Percentiles rank a stretch among this genome's conserved stretches.
These are phyloP conservation scores for Euphrasia arctica DNA, from an alignment of 305 asterid genomes.

Conservation along the genomic window DNA sequence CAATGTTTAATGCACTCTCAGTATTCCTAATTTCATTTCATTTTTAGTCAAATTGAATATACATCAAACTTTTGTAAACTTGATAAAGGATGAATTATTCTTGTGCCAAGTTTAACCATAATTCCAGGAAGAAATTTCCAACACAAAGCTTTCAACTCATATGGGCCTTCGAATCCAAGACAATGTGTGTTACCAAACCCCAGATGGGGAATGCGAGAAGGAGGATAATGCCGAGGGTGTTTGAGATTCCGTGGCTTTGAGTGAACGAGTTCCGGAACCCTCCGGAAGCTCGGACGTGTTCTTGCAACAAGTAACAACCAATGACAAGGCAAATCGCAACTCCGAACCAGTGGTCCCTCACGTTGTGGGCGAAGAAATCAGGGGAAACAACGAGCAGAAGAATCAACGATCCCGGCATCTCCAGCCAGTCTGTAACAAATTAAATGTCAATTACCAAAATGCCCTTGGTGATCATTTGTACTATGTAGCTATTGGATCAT, in stretches of 20 bases:
- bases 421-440: conserved; percentile 62
- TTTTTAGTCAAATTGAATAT: no score
- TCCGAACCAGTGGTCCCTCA: conserved; percentile 66
- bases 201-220: conserved; percentile 75
- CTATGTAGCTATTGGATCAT: no score
- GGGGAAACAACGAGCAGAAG: conserved; percentile 89
- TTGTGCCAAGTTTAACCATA: no score
- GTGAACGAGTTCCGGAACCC: conserved; percentile 90
- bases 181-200: conserved; percentile 49
- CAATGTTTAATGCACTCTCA: not conserved
- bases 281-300: conserved; percentile 84
- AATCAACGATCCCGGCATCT: conserved; percentile 90
- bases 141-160: not conserved
- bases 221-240: conserved; percentile 76
- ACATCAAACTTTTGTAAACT: no score
- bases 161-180: conserved; percentile 11
- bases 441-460: no score
- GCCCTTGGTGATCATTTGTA: no score
- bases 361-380: conserved; percentile 48
- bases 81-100: no score
- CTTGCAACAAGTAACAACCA: conserved; percentile 86
- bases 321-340: conserved; percentile 54
- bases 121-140: no score
- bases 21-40: no score
- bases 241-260: conserved; percentile 75